A percentile compares a stretch with the other conserved stretches of the same genome.
Evolutionary conservation across 176 grass and related monocot genomes (phyloP).

Genomic region (Paspalum vaginatum): DNA sequence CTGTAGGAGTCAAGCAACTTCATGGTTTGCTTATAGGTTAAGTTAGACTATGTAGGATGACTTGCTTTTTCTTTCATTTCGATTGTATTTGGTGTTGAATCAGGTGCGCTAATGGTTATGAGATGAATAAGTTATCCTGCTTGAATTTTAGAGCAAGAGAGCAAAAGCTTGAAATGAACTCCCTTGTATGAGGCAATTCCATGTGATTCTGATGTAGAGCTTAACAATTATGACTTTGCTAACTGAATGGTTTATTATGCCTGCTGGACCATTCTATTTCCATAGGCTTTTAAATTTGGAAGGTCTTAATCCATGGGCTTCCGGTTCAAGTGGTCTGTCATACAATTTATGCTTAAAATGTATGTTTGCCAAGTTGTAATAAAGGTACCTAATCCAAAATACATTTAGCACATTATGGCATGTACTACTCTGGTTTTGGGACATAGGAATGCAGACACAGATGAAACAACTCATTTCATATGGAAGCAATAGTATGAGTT

Average conservation of each 20-base stretch:
- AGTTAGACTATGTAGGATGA: slow-evolving; percentile 17
- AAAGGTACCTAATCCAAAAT: neutral
- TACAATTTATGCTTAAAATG: neutral
- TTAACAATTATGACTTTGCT: slow-evolving; percentile 17
- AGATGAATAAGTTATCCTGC: neutral
- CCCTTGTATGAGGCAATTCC: neutral
- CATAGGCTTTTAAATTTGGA: neutral
- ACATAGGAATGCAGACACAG: neutral
- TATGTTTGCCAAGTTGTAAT: slow-evolving; percentile 3
- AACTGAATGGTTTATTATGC: slow-evolving; percentile 12
- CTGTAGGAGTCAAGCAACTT: slow-evolving; percentile 37
- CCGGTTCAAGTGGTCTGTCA: neutral
- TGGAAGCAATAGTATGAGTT: neutral
- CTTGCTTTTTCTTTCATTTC: neutral
- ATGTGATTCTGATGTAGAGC: neutral
- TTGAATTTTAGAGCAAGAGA: neutral
- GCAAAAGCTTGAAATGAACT: neutral
- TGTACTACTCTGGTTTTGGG: neutral
- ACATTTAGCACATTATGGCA: slow-evolving; percentile 18
- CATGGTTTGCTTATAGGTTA: slow-evolving; percentile 45
- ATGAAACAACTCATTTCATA: neutral
- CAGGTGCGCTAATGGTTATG: slow-evolving; percentile 26
- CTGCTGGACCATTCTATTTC: neutral
- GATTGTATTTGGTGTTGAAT: slow-evolving; percentile 32
- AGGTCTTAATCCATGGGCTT: neutral